Base-by-base conservation (phyloP, 169 alveolate species). In the Eimeria praecox region DNA sequence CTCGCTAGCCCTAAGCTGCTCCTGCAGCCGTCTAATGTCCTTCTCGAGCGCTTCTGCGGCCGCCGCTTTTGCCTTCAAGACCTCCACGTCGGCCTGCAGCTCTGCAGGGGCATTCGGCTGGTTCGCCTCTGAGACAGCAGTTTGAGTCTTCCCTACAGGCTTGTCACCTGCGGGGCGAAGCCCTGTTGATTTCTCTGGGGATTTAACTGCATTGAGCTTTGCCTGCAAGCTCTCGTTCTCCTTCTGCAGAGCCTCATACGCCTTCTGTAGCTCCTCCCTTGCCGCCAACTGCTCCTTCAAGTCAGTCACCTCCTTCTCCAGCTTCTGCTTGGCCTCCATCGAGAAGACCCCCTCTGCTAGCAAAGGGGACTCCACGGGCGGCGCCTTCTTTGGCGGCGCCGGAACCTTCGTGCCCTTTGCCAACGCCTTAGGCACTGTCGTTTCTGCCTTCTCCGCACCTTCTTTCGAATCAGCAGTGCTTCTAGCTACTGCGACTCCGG, bases 381-480 rank as follows among this genome's bases (percentile, higher is more conserved):
- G 66, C 56, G 71, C 90, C 90, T 82, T 82, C 46, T 82, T 82
- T 49, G 90, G 90, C 56, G 90, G 90, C 33, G 90, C 75, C 62
- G 90, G 90, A 33, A 82, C 90, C 90, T 82, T 82, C 46, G 54
- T 82, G 18, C 35, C 90, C 73, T 82, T 49, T 33, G 75, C 69
- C 35, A 46, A 35, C 71, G 71, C 35, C 90, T 82, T 82, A 1
- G 90, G 49, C 62, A 54, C 14, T 27, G 49, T 33, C 0, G 24
- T n/a, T 62, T 42, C 54, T 40, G 27, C 54, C 5, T 6, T 44
- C 87, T 77, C 44, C 38, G 64, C 87, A 9, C n/a, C 64, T 24
- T 77, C 46, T 22, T 27, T 62, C 18, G 90, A 82, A 2, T 49
- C 49, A 52, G 69, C 75, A 82, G 90, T 8, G 46, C 46, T 30